Conservation (phyloP, 2,329 filamentous ascomycete species). For the Cladosporium sp. region DNA sequence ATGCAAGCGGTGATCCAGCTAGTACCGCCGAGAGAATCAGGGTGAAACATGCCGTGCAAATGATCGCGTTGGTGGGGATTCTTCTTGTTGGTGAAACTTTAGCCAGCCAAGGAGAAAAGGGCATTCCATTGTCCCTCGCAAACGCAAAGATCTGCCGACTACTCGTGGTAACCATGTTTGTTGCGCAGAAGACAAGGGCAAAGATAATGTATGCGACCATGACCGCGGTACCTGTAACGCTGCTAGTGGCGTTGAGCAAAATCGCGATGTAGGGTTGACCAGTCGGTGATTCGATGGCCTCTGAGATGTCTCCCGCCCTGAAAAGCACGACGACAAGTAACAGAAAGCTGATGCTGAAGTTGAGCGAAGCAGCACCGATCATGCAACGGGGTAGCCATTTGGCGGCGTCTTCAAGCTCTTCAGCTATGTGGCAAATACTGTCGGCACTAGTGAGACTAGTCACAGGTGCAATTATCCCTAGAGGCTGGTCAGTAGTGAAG, state of each 20-base stretch:
- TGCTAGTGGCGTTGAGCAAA: slow-evolving; percentile 24
- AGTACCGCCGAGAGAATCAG: slow-evolving; percentile 32
- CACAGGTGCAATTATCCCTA: slow-evolving; percentile 18
- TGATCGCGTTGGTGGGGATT: slow-evolving; percentile 27
- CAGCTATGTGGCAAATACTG: slow-evolving; percentile 18
- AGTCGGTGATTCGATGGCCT: slow-evolving; percentile 24
- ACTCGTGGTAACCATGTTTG: slow-evolving; percentile 36
- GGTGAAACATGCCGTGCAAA: slow-evolving; percentile 15
- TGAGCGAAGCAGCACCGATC: slow-evolving; percentile 18
- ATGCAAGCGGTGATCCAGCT: slow-evolving; percentile 35
- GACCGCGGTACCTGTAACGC: slow-evolving; percentile 20
- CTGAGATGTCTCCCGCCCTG: slow-evolving; percentile 5
- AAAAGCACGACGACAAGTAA: slow-evolving; percentile 11
- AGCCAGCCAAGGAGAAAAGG: slow-evolving; percentile 27
- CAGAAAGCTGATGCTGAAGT: slow-evolving; percentile 18
- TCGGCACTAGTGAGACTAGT: slow-evolving; percentile 13
- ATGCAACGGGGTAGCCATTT: slow-evolving; percentile 22
- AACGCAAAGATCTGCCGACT: slow-evolving; percentile 41
- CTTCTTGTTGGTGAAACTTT: slow-evolving; percentile 22
- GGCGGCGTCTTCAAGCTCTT: slow-evolving; percentile 18
- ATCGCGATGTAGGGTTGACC: slow-evolving; percentile 13
- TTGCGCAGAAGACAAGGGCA: slow-evolving; percentile 36
- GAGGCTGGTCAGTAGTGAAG: slow-evolving; percentile 6
- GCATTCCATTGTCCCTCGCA: slow-evolving; percentile 31
- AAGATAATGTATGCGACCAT: slow-evolving; percentile 18